phyloP scores from a whole-genome alignment of 2,329 filamentous ascomycete genomes.

The Cladorrhinum sp. region DNA sequence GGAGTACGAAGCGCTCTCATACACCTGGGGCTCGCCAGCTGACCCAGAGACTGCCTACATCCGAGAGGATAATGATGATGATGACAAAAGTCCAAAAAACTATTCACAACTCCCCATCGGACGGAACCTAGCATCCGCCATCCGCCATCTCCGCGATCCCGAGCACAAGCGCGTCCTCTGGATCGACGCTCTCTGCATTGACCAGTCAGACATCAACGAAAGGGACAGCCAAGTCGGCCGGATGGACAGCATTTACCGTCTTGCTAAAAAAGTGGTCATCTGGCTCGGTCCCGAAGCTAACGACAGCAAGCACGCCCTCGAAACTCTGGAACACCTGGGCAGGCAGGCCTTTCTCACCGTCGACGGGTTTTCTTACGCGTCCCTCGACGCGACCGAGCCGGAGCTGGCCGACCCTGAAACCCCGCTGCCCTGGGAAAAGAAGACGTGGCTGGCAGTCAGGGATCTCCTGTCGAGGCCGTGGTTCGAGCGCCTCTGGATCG shows the following conservation, averaged over 20 bases:
- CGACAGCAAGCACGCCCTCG: slow-evolving; percentile 2
- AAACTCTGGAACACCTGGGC: background rate
- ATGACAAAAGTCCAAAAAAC: no score
- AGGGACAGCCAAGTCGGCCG: slow-evolving; percentile 9
- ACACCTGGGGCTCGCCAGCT: background rate
- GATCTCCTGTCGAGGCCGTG: slow-evolving; percentile 1
- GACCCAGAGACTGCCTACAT: background rate
- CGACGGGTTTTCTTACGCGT: background rate
- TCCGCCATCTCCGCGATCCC: background rate
- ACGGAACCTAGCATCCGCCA: background rate
- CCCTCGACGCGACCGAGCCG: background rate
- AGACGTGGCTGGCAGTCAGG: background rate
- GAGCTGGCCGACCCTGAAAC: background rate
- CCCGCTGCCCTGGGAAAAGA: background rate
- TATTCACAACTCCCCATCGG: background rate
- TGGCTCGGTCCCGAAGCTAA: slow-evolving; percentile 5
- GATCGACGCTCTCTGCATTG: slow-evolving; percentile 2
- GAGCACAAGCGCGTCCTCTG: slow-evolving; percentile 4
- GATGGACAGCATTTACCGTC: background rate
- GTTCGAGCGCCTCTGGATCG: slow-evolving; percentile 11
- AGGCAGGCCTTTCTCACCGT: background rate
- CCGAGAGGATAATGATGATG: background rate
- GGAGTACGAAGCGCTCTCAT: slow-evolving; percentile 6
- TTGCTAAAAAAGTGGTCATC: slow-evolving; percentile 1
- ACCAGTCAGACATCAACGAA: slow-evolving; percentile 12